A percentile compares a stretch with the other conserved stretches of the same genome.
Conservation (phyloP, 805 yeast species). For the Candida coquimbonensis region DNA sequence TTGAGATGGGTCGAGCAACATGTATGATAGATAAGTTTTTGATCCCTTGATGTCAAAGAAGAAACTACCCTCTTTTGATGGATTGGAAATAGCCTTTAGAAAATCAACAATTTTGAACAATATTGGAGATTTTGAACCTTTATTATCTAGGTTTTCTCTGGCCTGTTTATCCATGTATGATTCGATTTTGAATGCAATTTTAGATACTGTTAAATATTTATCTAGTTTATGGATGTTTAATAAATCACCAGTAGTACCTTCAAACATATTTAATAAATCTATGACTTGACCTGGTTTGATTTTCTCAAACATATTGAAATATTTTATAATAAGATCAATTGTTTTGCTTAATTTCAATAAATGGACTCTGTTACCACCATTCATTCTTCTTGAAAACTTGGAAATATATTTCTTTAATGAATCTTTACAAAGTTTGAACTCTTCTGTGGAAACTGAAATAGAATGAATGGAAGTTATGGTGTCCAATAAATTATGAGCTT, state of each 20-base stretch:
- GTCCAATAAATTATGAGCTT: constrained; percentile 85
- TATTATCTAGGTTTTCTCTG: constrained; percentile 8
- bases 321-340: constrained; percentile 43
- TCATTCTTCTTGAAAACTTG: constrained; percentile 59
- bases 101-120: constrained; percentile 63
- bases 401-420: constrained; percentile 49
- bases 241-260: constrained; percentile 55
- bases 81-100: constrained; percentile 58
- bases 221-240: constrained; percentile 65
- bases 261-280: constrained; percentile 44
- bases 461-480: constrained; percentile 68
- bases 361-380: constrained; percentile 65
- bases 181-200: constrained; percentile 80
- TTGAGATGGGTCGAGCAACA: constrained; percentile 73
- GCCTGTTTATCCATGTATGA: constrained; percentile 42
- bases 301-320: constrained; percentile 31
- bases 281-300: constrained; percentile 49
- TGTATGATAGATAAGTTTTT: constrained; percentile 45
- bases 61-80: constrained; percentile 71
- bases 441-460: constrained; percentile 42
- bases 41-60: constrained; percentile 46
- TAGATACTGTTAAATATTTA: constrained; percentile 55
- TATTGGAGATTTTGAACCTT: constrained; percentile 33
- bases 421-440: constrained; percentile 36
- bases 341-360: constrained; percentile 56